Percentiles rank a stretch among this genome's conserved stretches.
phyloP scores from a whole-genome alignment of 257 asterid genomes.

The Dorcoceras hygrometricum region DNA sequence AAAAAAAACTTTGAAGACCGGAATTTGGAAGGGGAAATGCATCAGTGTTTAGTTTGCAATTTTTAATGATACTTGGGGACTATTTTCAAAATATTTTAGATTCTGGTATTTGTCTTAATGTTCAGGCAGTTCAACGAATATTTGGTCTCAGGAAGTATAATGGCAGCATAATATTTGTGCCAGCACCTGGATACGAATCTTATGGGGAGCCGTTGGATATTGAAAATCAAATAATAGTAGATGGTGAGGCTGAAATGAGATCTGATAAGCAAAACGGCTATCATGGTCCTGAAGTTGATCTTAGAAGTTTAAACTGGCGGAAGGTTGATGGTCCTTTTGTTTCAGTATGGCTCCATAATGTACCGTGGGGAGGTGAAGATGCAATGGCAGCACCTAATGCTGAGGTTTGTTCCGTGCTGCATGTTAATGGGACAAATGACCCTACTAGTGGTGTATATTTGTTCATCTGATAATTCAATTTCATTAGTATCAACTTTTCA shows the following conservation, averaged over 20 bases:
- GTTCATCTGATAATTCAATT: background rate
- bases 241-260: conserved; percentile 31
- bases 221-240: conserved; percentile 33
- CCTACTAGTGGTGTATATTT: background rate
- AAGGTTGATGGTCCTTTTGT: conserved; percentile 85
- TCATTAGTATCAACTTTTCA: background rate
- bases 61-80: background rate
- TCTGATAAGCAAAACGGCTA: conserved; percentile 41
- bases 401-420: conserved; percentile 44
- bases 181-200: conserved; percentile 68
- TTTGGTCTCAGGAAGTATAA: conserved; percentile 69
- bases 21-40: background rate
- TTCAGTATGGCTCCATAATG: conserved; percentile 97
- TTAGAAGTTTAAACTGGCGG: conserved; percentile 65
- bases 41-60: background rate
- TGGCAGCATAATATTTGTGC: conserved; percentile 70
- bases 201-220: conserved; percentile 60
- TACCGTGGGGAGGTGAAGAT: conserved; percentile 92
- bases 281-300: conserved; percentile 60
- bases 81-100: background rate
- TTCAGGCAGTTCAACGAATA: conserved; percentile 79
- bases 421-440: background rate
- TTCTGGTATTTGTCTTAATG: background rate
- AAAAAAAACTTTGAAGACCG: no score
- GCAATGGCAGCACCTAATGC: conserved; percentile 96